phyloP scores from a whole-genome alignment of 2,329 filamentous ascomycete species.

The Epichloe coenophiala region DNA sequence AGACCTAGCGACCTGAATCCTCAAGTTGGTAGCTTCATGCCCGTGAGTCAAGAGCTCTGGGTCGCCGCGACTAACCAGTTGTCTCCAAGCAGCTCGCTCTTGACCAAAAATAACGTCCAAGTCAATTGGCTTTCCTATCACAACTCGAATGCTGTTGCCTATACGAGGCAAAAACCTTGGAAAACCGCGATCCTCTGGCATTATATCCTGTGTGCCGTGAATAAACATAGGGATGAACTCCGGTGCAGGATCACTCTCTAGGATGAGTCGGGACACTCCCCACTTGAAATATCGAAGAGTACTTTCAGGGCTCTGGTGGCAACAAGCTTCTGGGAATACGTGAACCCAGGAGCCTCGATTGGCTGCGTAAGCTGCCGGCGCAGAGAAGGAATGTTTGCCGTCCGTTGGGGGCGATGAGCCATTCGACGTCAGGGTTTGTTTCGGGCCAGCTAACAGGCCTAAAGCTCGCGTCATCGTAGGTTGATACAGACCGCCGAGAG shows the following conservation, averaged over 20 bases:
- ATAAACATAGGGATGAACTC: constrained; percentile 91
- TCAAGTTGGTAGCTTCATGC: constrained; percentile 51
- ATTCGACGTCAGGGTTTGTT: constrained; percentile 34
- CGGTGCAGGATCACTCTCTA: constrained; percentile 77
- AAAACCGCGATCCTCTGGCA: constrained; percentile 70
- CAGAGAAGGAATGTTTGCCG: constrained; percentile 49
- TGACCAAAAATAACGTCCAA: constrained; percentile 65
- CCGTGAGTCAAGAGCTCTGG: constrained; percentile 28
- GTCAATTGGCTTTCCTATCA: constrained; percentile 69
- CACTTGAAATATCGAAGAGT: constrained; percentile 96
- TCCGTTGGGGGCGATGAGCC: constrained; percentile 49
- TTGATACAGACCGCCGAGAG: constrained; percentile 75
- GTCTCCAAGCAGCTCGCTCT: constrained; percentile 60
- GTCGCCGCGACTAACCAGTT: constrained; percentile 41
- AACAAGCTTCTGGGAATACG: constrained; percentile 89
- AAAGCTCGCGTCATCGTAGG: constrained; percentile 79
- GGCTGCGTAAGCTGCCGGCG: constrained; percentile 57
- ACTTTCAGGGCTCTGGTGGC: constrained; percentile 70
- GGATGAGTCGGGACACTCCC: constrained; percentile 81
- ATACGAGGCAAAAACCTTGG: constrained; percentile 70
- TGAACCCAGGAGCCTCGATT: constrained; percentile 79
- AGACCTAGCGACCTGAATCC: constrained; percentile 67
- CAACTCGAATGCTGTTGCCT: constrained; percentile 56
- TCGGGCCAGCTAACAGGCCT: constrained; percentile 54
- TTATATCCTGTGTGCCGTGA: constrained; percentile 75